Evolutionary conservation across 2,329 filamentous ascomycete genomes (phyloP).

Genomic region (Aspergillus flavus): DNA sequence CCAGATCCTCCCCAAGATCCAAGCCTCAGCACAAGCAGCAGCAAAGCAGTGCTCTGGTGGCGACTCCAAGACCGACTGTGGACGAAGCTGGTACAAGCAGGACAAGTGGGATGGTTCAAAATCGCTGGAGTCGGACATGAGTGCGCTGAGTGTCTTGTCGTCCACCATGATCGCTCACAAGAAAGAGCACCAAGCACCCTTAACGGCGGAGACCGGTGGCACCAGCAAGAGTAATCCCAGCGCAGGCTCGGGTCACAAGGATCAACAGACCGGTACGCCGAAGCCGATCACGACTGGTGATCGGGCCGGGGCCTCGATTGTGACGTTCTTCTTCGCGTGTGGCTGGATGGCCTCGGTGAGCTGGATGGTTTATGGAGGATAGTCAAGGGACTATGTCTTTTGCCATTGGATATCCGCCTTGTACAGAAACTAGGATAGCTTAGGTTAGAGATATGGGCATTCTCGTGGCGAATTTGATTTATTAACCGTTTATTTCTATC

Average conservation of each 20-base stretch:
- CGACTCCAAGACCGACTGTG: conserved; percentile 61
- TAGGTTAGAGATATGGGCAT: background rate
- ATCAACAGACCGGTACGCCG: conserved; percentile 9
- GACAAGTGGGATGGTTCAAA: conserved; percentile 38
- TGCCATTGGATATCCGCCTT: background rate
- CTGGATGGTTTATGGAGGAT: conserved; percentile 34
- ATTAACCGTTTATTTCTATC: background rate
- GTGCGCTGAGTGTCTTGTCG: conserved; percentile 40
- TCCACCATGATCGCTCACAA: conserved; percentile 32
- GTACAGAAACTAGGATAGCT: background rate
- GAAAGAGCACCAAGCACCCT: conserved; percentile 36
- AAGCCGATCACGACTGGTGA: conserved; percentile 37
- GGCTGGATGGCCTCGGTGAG: conserved; percentile 31
- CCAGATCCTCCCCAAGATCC: conserved; percentile 61
- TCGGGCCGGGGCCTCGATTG: conserved; percentile 39
- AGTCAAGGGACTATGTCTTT: background rate
- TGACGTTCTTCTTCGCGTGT: conserved; percentile 35
- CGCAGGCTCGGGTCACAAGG: conserved; percentile 37
- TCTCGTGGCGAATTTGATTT: background rate
- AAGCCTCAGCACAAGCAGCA: conserved; percentile 62
- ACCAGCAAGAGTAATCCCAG: conserved; percentile 54
- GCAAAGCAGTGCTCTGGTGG: conserved; percentile 64
- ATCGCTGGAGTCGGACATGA: conserved; percentile 47
- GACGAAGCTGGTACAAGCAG: conserved; percentile 43
- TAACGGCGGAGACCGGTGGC: conserved; percentile 58